These are phyloP conservation scores for Coemansia sp. DNA, from an alignment of 192 early-diverging fungal genomes.

Conservation along the genomic window DNA sequence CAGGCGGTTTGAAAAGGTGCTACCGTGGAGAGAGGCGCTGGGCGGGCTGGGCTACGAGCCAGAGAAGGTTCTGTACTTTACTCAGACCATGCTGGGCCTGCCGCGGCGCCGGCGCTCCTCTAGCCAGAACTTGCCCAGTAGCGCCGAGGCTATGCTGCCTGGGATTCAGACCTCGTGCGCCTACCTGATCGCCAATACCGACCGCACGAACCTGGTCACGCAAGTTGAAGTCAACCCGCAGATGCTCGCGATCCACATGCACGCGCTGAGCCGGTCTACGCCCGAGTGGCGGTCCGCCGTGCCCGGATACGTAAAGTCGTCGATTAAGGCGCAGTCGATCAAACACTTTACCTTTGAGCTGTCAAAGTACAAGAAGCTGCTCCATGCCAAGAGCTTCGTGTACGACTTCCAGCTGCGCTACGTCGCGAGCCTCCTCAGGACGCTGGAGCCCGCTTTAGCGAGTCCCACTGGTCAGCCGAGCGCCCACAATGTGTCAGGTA, in stretches of 20 bases:
- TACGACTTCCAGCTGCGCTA: conserved; percentile 61
- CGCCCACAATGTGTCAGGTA: not conserved
- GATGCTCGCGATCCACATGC: conserved; percentile 53
- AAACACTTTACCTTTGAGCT: conserved; percentile 54
- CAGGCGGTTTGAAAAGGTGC: conserved; percentile 35
- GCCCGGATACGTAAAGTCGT: conserved; percentile 47
- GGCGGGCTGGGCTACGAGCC: conserved; percentile 32
- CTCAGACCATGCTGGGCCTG: conserved; percentile 20
- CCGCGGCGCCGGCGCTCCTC: conserved; percentile 8
- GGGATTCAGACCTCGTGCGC: conserved; percentile 42
- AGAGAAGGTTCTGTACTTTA: conserved; percentile 27
- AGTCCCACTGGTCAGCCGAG: not conserved
- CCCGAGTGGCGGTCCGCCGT: conserved; percentile 55
- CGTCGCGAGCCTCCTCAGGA: conserved; percentile 33
- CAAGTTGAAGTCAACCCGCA: conserved; percentile 46
- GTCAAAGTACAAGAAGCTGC: conserved; percentile 57
- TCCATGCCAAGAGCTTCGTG: conserved; percentile 56
- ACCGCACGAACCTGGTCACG: conserved; percentile 49
- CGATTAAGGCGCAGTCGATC: conserved; percentile 45
- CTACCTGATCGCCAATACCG: conserved; percentile 52
- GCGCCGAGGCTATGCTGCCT: conserved; percentile 23
- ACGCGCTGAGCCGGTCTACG: conserved; percentile 49
- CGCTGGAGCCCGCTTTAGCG: not conserved
- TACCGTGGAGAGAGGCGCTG: conserved; percentile 40
- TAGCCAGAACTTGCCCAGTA: not conserved